Evolutionary conservation across 306 rosid species (phyloP).

Genomic region (Carpinus viminea): DNA sequence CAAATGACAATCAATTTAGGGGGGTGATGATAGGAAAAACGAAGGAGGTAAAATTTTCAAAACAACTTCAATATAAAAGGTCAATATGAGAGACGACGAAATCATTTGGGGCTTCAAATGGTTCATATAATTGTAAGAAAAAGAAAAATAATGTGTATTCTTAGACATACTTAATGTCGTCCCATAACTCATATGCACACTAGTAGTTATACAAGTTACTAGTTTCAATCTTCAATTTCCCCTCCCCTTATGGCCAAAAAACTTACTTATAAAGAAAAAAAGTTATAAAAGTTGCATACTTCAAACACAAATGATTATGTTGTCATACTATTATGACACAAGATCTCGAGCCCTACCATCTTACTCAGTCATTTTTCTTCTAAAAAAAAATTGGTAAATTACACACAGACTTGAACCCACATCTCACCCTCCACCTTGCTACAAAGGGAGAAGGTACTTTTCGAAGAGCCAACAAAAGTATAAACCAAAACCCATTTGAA

Average conservation of each 20-base stretch:
- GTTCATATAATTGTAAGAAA: background rate
- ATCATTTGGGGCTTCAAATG: background rate
- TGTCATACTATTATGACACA: background rate
- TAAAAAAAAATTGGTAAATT: too few species aligned
- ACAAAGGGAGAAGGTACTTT: too few species aligned
- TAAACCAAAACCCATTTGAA: too few species aligned
- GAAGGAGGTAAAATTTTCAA: conserved; percentile 16
- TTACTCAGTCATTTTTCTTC: too few species aligned
- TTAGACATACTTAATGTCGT: background rate
- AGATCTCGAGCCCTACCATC: background rate
- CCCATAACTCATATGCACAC: background rate
- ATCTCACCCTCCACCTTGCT: too few species aligned
- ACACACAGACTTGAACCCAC: too few species aligned
- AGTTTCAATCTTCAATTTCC: too few species aligned
- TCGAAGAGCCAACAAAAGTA: too few species aligned
- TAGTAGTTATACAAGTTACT: background rate
- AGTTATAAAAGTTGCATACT: background rate
- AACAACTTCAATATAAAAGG: background rate
- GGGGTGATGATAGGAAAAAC: background rate
- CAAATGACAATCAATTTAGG: conserved; percentile 23
- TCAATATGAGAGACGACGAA: background rate
- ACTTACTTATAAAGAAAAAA: background rate
- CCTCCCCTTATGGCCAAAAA: too few species aligned
- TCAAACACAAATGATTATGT: background rate
- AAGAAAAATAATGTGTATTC: background rate